Evolutionary conservation across 352 stramenopile genomes (phyloP).

Genomic region (Pythium utonaiense): DNA sequence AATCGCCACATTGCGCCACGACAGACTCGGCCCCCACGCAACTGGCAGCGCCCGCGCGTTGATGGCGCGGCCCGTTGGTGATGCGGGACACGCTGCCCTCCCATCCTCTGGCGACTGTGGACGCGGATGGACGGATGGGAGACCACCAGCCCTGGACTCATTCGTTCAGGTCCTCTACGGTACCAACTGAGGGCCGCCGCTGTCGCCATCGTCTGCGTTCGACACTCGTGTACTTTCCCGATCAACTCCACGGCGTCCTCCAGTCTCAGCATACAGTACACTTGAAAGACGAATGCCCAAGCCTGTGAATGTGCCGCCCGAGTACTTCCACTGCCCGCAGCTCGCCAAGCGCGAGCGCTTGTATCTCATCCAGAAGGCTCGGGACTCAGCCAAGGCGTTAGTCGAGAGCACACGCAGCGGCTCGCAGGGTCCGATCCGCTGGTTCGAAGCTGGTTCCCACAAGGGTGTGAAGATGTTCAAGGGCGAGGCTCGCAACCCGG

Average conservation of each 20-base stretch:
- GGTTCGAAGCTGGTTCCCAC: conserved; percentile 49
- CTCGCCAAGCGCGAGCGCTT: conserved; percentile 46
- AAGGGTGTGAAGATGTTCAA: conserved; percentile 69
- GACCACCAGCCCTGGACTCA: no score
- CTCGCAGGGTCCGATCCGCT: conserved; percentile 47
- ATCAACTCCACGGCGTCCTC: no score
- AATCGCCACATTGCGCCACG: neutral
- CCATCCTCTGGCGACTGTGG: neutral
- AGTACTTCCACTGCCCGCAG: conserved; percentile 54
- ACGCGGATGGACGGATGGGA: neutral
- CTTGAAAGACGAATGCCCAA: no score
- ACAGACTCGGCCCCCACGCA: neutral
- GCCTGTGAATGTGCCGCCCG: conserved; percentile 31
- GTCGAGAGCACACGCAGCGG: conserved; percentile 56
- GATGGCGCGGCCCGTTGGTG: neutral
- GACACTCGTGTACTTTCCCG: neutral
- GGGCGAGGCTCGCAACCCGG: conserved; percentile 48
- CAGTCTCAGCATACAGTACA: no score
- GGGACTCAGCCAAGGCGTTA: conserved; percentile 54
- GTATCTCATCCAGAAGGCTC: conserved; percentile 58
- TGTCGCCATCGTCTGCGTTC: neutral
- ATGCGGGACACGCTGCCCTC: neutral
- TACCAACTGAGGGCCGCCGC: no score
- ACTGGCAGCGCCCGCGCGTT: neutral
- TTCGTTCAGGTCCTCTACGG: no score